Evolutionary conservation across 257 asterid species (phyloP), one percentile per base, ranked within the genome.

Genomic region (Dorcoceras hygrometricum): DNA sequence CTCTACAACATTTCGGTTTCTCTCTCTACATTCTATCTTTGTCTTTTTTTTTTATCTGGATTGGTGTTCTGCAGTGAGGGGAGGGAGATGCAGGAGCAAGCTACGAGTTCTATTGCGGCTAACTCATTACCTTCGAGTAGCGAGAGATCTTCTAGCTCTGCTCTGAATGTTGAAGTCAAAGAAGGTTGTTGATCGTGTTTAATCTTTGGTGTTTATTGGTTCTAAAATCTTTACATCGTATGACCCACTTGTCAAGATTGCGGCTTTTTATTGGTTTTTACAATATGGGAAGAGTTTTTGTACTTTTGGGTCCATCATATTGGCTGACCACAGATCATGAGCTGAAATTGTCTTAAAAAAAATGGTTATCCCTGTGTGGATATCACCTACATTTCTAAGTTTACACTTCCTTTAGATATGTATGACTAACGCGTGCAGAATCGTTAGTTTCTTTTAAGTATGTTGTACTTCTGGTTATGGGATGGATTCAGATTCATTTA

Each of bases 131-230:
- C 92, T 63, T 91, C 98, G 4, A 91, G 98, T 28, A 91, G 96
- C 62, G 98, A 91, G 75, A 87, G 96, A 82, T 91, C 98, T 75
- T 91, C 98, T 3, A 89, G 96, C 80, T 85, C 96, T 24, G 95
- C 96, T 7, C 91, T 83, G 70, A 92, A 86, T 50, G 65, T 70
- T 68, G 96, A 85, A 72, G 74, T 81, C 70, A 91, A 84, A 87
- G 95, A 85, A 85, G 96, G 98, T 85, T 0, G 31, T 10, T 24
- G n/a, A 23, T 59, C 39, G 27, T 57, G 3, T 76, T 65, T 58
- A 59, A 55, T 56, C 75, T 24, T 71, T 8, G 10, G 2, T 65
- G 24, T 60, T 46, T 62, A 39, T 12, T 61, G 54, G 16, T 71
- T 29, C 31, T 23, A 48, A 6, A 48, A 59, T 51, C 5, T 23